Evolutionary conservation across 176 grass and related monocot genomes (phyloP), one percentile per base, ranked within the genome.

Genomic region (Chloris gayana): DNA sequence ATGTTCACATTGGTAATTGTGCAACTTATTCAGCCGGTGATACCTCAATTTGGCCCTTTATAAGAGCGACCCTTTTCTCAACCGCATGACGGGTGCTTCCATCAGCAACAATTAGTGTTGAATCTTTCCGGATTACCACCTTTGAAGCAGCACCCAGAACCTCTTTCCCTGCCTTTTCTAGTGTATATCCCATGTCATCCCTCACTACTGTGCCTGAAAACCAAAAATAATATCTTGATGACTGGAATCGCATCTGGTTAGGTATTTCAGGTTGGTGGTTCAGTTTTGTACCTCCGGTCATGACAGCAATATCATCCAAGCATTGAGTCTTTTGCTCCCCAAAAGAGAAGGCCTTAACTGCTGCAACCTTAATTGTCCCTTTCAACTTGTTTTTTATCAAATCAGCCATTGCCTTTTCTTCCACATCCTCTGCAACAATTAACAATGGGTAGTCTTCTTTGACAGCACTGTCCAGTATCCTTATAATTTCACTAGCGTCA

Each of bases 341-440:
- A 64, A 98, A 98, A 63, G 89, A 89, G 73, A 90, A 90, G 69
- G 95, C 95, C 93, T 94, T 92, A 71, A 92, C 92, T 38, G 83
- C 95, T 49, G 83, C 92, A 64, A 86, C 90, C 73, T 93, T 98
- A 73, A 98, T 85, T 31, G 87, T 91, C 66, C 95, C 95, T 76
- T 88, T 92, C 35, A 98, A 59, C 74, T 98, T 98, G 82, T 93
- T 98, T 74, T 84, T 94, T 34, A 94, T 98, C 81, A 98, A 64
- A 81, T 85, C 84, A 84, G 87, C 78, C 77, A 93, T 65, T 79
- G 81, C 82, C 56, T 88, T 86, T 85, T 83, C 80, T 88, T 93
- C 88, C 46, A 98, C 70, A 72, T 94, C 95, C 74, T 98, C 92
- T 2, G 90, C 95, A 74, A 98, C 77, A 87, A 94, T 95, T 51